Conservation (phyloP, 805 yeast species). For the Dipodascopsis tothii region DNA sequence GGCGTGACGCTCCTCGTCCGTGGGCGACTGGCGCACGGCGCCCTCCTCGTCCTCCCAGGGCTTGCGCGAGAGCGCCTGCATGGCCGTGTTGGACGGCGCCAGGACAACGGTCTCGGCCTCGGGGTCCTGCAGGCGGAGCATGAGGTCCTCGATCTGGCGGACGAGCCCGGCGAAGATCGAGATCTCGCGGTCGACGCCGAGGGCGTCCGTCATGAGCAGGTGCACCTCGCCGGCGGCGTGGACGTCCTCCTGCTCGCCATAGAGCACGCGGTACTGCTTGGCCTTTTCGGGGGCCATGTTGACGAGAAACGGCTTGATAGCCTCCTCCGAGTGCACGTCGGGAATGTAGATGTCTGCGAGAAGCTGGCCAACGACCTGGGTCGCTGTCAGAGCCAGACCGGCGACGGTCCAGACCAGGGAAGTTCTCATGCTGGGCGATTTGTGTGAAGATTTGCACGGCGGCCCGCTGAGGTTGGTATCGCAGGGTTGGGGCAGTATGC, state of each 20-base stretch:
- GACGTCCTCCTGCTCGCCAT: constrained; percentile 16
- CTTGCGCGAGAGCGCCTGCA: constrained; percentile 44
- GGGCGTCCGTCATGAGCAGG: constrained; percentile 34
- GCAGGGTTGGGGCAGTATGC: neutral
- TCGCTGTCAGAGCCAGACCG: neutral
- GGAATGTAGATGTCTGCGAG: constrained; percentile 6
- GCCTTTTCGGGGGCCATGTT: constrained; percentile 1
- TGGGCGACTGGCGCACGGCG: constrained; percentile 34
- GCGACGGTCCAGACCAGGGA: neutral
- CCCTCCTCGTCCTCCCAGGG: constrained; percentile 80
- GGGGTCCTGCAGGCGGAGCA: constrained; percentile 40
- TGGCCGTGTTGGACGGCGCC: constrained; percentile 64
- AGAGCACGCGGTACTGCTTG: constrained; percentile 8
- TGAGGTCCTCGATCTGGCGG: constrained; percentile 51
- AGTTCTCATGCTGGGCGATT: neutral
- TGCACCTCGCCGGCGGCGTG: neutral
- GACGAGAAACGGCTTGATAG: constrained; percentile 9
- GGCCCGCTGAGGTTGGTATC: neutral
- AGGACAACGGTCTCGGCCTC: constrained; percentile 45
- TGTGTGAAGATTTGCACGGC: neutral
- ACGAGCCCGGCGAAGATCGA: constrained; percentile 62
- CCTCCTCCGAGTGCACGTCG: constrained; percentile 10
- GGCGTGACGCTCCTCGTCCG: constrained; percentile 44
- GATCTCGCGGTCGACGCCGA: constrained; percentile 38
- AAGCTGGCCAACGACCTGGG: neutral